A percentile compares a stretch with the other conserved stretches of the same genome.
These are phyloP conservation scores for Seminavis robusta DNA, from an alignment of 108 stramenopile species.

Conservation along the genomic window DNA sequence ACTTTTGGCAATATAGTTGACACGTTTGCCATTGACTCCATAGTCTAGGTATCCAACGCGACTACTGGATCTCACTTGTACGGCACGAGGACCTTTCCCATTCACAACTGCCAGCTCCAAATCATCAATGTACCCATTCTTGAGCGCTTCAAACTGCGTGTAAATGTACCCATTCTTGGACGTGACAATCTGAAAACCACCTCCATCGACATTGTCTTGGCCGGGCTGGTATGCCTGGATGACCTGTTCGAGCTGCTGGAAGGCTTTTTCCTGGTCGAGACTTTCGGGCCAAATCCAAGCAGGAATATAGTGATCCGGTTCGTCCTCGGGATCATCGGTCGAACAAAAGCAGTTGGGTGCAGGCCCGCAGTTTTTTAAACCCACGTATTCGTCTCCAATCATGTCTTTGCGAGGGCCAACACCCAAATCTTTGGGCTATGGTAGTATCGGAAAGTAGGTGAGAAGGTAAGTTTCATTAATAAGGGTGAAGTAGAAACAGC, in stretches of 20 bases:
- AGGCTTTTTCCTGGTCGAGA: constrained; percentile 35
- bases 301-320: constrained; percentile 71
- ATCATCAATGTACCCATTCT: constrained; percentile 81
- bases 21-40: constrained; percentile 79
- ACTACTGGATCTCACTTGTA: constrained; percentile 72
- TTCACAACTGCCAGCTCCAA: constrained; percentile 58
- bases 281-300: constrained; percentile 53
- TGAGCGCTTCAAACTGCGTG: constrained; percentile 78
- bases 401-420: constrained; percentile 53
- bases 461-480: neutral
- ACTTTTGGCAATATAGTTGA: constrained; percentile 70
- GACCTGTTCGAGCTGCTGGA: constrained; percentile 53
- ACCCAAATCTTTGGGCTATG: constrained; percentile 70
- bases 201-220: constrained; percentile 79
- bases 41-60: constrained; percentile 80
- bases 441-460: neutral
- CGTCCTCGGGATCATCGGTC: constrained; percentile 55
- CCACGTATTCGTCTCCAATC: constrained; percentile 65
- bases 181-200: constrained; percentile 80
- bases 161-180: constrained; percentile 68
- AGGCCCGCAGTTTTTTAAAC: constrained; percentile 71
- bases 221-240: constrained; percentile 69
- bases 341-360: constrained; percentile 90
- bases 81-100: constrained; percentile 20
- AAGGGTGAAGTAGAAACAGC: neutral